Evolutionary conservation across 805 yeast genomes (phyloP), one percentile per base, ranked within the genome.

Genomic region (Starmera caribaea): DNA sequence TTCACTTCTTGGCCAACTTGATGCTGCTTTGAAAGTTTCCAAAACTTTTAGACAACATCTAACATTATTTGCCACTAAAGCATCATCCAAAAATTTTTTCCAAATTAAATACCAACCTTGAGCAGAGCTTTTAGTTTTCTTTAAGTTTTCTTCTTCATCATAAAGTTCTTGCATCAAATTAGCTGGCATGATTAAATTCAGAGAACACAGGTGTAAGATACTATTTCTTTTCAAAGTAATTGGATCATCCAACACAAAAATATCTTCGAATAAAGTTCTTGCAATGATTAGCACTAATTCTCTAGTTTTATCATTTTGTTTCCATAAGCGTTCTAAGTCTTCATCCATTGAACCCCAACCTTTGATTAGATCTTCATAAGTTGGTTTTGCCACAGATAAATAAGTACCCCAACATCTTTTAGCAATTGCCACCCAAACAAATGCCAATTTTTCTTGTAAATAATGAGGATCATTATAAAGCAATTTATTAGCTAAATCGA

Each of bases 281-380:
- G 86, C 74, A 6, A 92, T 82, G 36, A 83, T 76, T 17, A 90
- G 63, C 3, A 89, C 69, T 37, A 92, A 64, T 54, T 88, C 96
- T 45, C 95, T 69, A 4, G 89, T 71, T 17, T 75, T 71, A 14
- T 68, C 60, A 38, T 73, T 74, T 43, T 63, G 65, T 41, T 72
- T 68, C 97, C 97, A 92, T 46, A 92, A 63, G 38, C 73, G 71
- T 48, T 79, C 71, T 33, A 92, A 65, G 48, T 81, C 81, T 13
- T 69, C 62, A 53, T 92, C 98, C 96, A 92, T 88, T 15, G 81
- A 73, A 2, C 69, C 67, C 98, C 98, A 92, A 16, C 95, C 83
- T 43, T 73, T 76, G 10, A 64, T 46, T 28, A 72, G 61, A 39
- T 77, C 79, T 39, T 69, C 67, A n/a, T 68, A 79, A 5, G 62